These are phyloP conservation scores for Annona squamosa DNA, from an alignment of 164 flowering plant species.

Conservation along the genomic window DNA sequence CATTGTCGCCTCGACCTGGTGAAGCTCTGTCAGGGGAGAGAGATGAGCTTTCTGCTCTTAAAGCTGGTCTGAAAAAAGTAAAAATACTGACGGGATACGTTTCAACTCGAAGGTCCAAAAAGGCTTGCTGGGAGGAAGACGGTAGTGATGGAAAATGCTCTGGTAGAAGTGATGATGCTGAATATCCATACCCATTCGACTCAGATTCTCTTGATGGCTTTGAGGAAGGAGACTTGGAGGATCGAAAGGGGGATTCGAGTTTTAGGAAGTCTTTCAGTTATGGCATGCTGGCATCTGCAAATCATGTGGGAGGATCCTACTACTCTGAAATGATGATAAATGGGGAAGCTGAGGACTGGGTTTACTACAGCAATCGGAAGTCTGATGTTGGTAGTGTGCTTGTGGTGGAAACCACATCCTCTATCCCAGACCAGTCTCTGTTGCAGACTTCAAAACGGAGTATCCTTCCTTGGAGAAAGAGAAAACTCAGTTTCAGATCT, in stretches of 20 bases:
- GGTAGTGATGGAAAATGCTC: slow-evolving; percentile 72
- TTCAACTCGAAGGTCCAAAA: slow-evolving; percentile 66
- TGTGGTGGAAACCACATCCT: slow-evolving; percentile 39
- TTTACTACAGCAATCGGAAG: slow-evolving; percentile 77
- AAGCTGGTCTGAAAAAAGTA: slow-evolving; percentile 91
- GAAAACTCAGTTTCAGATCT: slow-evolving; percentile 89
- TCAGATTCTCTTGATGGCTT: slow-evolving; percentile 66
- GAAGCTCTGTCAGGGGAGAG: slow-evolving; percentile 49
- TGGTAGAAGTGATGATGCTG: slow-evolving; percentile 70
- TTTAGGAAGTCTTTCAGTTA: slow-evolving; percentile 82
- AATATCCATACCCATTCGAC: slow-evolving; percentile 68
- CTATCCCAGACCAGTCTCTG: slow-evolving; percentile 35
- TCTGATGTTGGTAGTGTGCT: slow-evolving; percentile 65
- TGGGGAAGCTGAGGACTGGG: slow-evolving; percentile 65
- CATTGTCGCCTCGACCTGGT: slow-evolving; percentile 38
- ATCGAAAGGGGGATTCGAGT: slow-evolving; percentile 40
- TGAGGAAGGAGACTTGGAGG: slow-evolving; percentile 67
- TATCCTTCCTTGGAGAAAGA: slow-evolving; percentile 88
- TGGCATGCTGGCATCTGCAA: slow-evolving; percentile 82
- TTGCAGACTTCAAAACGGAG: slow-evolving; percentile 56
- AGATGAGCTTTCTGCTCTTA: slow-evolving; percentile 89
- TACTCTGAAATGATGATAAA: slow-evolving; percentile 43
- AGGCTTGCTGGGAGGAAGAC: slow-evolving; percentile 71
- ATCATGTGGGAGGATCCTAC: slow-evolving; percentile 60
- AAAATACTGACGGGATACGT: slow-evolving; percentile 78